A percentile compares a stretch with the other conserved stretches of the same genome.
phyloP scores from a whole-genome alignment of 768 basidiomycete species.

The Tubosaeta brunneosetosa region DNA sequence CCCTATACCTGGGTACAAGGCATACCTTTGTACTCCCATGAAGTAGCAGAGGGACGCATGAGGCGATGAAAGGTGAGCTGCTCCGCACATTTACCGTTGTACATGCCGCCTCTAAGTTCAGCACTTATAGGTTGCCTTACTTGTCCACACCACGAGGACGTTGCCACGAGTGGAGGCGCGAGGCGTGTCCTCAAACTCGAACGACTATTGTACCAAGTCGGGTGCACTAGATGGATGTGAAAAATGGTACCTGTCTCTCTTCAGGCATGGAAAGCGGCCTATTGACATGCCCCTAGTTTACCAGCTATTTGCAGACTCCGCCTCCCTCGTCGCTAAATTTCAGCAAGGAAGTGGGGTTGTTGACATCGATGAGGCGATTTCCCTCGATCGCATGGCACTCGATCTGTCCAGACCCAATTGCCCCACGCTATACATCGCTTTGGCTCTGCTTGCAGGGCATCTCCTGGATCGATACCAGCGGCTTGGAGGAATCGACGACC shows the following conservation, averaged over 20 bases:
- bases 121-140: too few relatives aligned
- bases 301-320: not conserved
- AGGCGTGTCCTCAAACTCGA: not conserved
- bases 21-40: too few relatives aligned
- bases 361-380: not conserved
- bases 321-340: not conserved
- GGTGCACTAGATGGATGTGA: not conserved
- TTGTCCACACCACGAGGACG: too few relatives aligned
- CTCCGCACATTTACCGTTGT: not conserved
- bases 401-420: not conserved
- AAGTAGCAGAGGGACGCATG: too few relatives aligned
- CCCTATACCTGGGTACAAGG: too few relatives aligned
- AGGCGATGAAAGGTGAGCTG: too few relatives aligned
- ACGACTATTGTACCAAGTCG: not conserved
- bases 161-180: not conserved
- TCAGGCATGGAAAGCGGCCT: not conserved
- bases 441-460: not conserved
- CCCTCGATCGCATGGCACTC: not conserved
- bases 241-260: not conserved
- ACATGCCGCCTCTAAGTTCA: too few relatives aligned
- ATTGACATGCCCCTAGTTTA: not conserved
- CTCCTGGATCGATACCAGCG: not conserved
- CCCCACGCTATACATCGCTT: not conserved
- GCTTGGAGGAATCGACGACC: not conserved
- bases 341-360: not conserved